Evolutionary conservation across 139 green algal species (phyloP).

Genomic region (Nannochloris sp.): DNA sequence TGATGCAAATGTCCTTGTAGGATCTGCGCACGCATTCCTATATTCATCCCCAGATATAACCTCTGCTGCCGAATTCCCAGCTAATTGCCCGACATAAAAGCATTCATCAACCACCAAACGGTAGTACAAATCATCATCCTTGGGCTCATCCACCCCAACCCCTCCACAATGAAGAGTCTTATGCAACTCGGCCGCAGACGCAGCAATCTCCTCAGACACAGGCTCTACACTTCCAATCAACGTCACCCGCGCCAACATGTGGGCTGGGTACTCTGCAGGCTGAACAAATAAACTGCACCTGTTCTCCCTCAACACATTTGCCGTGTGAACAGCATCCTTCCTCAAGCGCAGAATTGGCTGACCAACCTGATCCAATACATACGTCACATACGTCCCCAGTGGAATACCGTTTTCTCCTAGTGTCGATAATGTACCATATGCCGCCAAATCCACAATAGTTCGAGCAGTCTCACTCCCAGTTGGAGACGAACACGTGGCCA

Average conservation of each 20-base stretch:
- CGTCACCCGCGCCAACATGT: conserved; percentile 61
- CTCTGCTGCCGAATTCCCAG: conserved; percentile 17
- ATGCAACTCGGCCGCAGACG: conserved; percentile 28
- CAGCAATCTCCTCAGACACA: conserved; percentile 23
- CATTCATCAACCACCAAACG: conserved; percentile 32
- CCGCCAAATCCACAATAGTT: conserved; percentile 61
- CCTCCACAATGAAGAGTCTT: conserved; percentile 23
- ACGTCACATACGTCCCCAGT: conserved; percentile 70
- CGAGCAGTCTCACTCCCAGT: conserved; percentile 44
- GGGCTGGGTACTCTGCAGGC: conserved; percentile 51
- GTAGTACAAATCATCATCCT: conserved; percentile 33
- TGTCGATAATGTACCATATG: conserved; percentile 67
- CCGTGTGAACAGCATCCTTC: conserved; percentile 53
- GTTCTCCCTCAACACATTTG: conserved; percentile 49
- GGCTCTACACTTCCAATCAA: conserved; percentile 53
- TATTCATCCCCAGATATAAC: conserved; percentile 24
- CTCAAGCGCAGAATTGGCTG: conserved; percentile 59
- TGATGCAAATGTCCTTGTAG: conserved; percentile 41
- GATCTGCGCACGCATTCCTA: conserved; percentile 42
- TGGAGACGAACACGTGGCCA: conserved; percentile 28
- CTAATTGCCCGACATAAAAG: conserved; percentile 50
- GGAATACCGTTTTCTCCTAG: conserved; percentile 43
- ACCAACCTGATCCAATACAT: conserved; percentile 63
- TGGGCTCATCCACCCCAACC: conserved; percentile 28
- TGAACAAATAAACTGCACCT: conserved; percentile 76